Conservation (phyloP, 306 rosid genomes). For the Neltuma alba region DNA sequence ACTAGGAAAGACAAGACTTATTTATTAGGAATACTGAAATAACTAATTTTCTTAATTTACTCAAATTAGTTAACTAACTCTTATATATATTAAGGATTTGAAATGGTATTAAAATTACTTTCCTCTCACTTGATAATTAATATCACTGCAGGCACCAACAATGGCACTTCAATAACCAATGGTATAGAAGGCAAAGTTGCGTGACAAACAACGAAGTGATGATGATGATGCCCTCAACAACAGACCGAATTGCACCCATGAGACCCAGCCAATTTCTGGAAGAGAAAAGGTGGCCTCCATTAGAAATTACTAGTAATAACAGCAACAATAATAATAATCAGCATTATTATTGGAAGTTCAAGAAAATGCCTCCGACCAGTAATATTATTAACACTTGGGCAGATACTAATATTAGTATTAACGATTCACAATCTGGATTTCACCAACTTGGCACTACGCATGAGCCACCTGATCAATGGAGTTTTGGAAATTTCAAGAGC, state of each 20-base stretch:
- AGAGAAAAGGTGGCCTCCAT: constrained; percentile 58
- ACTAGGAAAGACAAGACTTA: too few relatives aligned
- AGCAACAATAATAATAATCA: background rate
- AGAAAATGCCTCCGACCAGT: constrained; percentile 27
- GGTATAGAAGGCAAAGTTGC: constrained; percentile 39
- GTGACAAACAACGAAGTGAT: constrained; percentile 31
- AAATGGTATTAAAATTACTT: background rate
- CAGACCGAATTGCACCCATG: constrained; percentile 47
- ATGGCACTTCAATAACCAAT: constrained; percentile 42
- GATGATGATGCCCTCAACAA: constrained; percentile 21
- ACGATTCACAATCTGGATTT: constrained; percentile 24
- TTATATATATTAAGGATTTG: too few relatives aligned
- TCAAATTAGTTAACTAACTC: too few relatives aligned
- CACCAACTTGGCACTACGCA: constrained; percentile 36
- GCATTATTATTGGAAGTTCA: constrained; percentile 36
- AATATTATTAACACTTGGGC: constrained; percentile 13
- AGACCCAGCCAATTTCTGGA: constrained; percentile 61
- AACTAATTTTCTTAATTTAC: too few relatives aligned
- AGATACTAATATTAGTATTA: background rate
- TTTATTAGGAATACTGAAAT: too few relatives aligned
- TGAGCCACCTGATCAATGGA: background rate
- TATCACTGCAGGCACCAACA: constrained; percentile 39
- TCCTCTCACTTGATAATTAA: background rate
- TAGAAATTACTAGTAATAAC: constrained; percentile 28
- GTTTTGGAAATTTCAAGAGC: background rate